Evolutionary conservation across 768 basidiomycete species (phyloP).

Genomic region (Jaapia argillacea): DNA sequence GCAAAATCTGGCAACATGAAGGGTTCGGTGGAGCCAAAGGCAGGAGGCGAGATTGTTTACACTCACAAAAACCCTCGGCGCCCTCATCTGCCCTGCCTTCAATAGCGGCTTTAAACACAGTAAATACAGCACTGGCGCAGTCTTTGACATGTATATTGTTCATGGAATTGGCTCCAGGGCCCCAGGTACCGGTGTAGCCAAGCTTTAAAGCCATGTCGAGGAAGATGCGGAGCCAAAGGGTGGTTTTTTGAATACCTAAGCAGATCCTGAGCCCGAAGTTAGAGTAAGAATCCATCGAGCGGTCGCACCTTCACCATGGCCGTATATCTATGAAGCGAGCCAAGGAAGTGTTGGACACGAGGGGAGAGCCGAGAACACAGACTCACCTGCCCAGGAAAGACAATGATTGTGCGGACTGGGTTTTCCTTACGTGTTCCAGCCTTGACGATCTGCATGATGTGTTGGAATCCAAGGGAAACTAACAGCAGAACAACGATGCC

Average conservation of each 20-base stretch:
- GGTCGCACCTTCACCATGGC: constrained; percentile 26
- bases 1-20: too few species aligned
- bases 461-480: too few species aligned
- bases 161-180: constrained; percentile 27
- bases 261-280: too few species aligned
- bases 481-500: constrained; percentile 3
- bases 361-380: not conserved
- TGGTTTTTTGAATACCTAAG: constrained; percentile 28
- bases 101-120: constrained; percentile 28
- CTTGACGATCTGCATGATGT: constrained; percentile 20
- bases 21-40: too few species aligned
- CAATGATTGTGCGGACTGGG: constrained; percentile 33
- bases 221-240: constrained; percentile 27
- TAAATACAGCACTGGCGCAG: constrained; percentile 21
- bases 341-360: too few species aligned
- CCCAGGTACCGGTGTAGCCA: constrained; percentile 33
- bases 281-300: constrained; percentile 1
- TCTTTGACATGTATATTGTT: constrained; percentile 32
- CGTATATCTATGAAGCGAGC: constrained; percentile 29
- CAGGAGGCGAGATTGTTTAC: too few species aligned
- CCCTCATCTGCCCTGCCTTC: constrained; percentile 32
- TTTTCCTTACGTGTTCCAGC: constrained; percentile 29
- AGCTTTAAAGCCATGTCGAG: constrained; percentile 19
- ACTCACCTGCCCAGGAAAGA: constrained; percentile 24
- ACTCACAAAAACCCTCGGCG: constrained; percentile 30